Evolutionary conservation across 768 basidiomycete species (phyloP).

Genomic region (Podaxis carcinomalis): DNA sequence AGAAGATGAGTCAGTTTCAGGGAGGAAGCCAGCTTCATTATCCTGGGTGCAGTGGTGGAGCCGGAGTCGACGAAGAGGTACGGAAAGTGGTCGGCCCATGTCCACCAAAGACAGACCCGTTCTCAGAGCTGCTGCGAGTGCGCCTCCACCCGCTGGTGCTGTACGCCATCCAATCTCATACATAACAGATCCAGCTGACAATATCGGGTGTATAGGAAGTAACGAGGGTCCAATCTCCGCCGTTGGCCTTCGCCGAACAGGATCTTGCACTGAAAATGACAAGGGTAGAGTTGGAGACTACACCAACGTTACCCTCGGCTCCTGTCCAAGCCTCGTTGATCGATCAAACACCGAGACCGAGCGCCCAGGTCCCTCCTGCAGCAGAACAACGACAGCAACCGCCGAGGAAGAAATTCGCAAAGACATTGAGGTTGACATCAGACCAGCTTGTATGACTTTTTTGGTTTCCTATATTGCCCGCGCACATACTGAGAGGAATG

Average conservation of each 20-base stretch:
- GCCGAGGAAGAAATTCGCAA: slow-evolving; percentile 63
- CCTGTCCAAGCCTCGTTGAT: background rate
- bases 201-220: background rate
- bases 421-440: slow-evolving; percentile 89
- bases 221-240: background rate
- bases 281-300: slow-evolving; percentile 19
- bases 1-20: slow-evolving; percentile 14
- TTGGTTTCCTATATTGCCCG: background rate
- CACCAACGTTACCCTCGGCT: slow-evolving; percentile 42
- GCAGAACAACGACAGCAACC: slow-evolving; percentile 7
- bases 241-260: background rate
- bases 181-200: background rate
- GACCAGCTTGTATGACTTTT: slow-evolving; percentile 75
- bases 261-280: background rate
- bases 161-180: background rate
- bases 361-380: slow-evolving; percentile 13
- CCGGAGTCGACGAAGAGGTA: slow-evolving; percentile 42
- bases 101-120: slow-evolving; percentile 14
- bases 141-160: slow-evolving; percentile 17
- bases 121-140: slow-evolving; percentile 15
- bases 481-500: background rate
- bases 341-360: background rate
- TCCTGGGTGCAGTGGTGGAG: slow-evolving; percentile 90
- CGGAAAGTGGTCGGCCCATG: slow-evolving; percentile 8
- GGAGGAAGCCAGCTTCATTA: slow-evolving; percentile 45